A percentile compares a stretch with the other conserved stretches of the same genome.
Evolutionary conservation across 495 filamentous ascomycete genomes (phyloP).

Genomic region (Tetracladium setigerum): DNA sequence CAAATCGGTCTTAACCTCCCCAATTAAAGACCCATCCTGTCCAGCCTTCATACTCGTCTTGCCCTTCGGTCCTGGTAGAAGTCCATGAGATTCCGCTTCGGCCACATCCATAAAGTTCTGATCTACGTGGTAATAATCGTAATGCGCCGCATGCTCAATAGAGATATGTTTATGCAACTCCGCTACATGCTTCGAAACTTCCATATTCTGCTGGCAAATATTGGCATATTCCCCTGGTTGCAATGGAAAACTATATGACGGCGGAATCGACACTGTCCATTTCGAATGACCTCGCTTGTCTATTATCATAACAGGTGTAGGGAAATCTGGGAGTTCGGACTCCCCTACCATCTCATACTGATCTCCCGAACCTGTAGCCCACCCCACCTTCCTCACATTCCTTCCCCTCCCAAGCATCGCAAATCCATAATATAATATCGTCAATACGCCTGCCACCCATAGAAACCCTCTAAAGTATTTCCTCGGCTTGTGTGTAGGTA

Average conservation of each 20-base stretch:
- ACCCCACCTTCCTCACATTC: conserved; percentile 24
- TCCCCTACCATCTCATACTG: conserved; percentile 45
- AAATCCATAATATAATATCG: conserved; percentile 29
- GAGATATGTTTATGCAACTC: conserved; percentile 34
- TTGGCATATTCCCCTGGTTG: conserved; percentile 46
- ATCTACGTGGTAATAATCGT: conserved; percentile 50
- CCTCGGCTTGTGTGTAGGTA: conserved; percentile 33
- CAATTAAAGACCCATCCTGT: conserved; percentile 26
- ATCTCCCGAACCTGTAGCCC: conserved; percentile 24
- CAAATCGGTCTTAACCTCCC: conserved; percentile 26
- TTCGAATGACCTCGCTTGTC: conserved; percentile 47
- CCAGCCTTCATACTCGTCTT: conserved; percentile 16
- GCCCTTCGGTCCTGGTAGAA: conserved; percentile 34
- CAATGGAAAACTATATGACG: conserved; percentile 49
- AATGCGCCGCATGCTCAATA: conserved; percentile 30
- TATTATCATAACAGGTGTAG: conserved; percentile 50
- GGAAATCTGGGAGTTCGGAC: conserved; percentile 41
- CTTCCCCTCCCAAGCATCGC: conserved; percentile 7
- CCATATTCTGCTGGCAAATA: conserved; percentile 50
- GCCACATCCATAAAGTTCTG: conserved; percentile 58
- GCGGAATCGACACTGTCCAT: conserved; percentile 68
- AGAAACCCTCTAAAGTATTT: conserved; percentile 36
- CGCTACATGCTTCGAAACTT: conserved; percentile 42
- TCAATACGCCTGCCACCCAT: conserved; percentile 31
- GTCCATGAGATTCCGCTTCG: conserved; percentile 50